These are phyloP conservation scores for Termitomyces sp. DNA, from an alignment of 768 basidiomycete species.

Conservation along the genomic window DNA sequence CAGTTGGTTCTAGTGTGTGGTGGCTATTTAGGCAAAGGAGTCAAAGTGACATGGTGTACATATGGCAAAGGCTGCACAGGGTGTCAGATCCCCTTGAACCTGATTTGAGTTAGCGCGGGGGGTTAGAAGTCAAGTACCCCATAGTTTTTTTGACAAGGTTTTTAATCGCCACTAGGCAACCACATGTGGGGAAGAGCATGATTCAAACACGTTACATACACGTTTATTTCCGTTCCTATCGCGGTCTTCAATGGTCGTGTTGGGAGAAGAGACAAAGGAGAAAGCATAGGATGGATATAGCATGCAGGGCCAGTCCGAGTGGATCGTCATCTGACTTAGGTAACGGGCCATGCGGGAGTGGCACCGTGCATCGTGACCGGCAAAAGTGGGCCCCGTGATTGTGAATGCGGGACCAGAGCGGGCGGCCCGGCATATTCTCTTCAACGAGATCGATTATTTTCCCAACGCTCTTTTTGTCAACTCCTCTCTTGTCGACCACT, in stretches of 20 bases:
- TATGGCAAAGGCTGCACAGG: background rate
- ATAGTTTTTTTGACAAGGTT: background rate
- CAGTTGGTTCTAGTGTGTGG: too few species aligned
- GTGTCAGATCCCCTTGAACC: background rate
- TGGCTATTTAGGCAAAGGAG: background rate
- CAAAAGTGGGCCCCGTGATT: conserved; percentile 9
- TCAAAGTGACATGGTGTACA: background rate
- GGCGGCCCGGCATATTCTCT: conserved; percentile 12
- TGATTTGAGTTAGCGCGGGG: conserved; percentile 1
- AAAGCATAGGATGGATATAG: background rate
- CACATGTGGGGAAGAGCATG: conserved; percentile 2
- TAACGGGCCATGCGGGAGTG: conserved; percentile 3
- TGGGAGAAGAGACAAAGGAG: background rate
- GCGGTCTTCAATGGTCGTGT: background rate
- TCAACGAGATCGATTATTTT: conserved; percentile 16
- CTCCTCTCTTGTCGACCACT: conserved; percentile 6
- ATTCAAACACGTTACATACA: background rate
- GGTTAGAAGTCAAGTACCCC: conserved; percentile 1
- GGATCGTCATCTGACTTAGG: conserved; percentile 7
- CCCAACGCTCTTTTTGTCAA: conserved; percentile 7
- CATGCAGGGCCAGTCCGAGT: background rate
- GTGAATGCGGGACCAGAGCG: conserved; percentile 2
- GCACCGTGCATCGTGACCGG: conserved; percentile 13
- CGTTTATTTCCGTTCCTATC: conserved; percentile 6
- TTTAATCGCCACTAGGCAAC: conserved; percentile 4